A percentile compares a stretch with the other conserved stretches of the same genome.
Conservation (phyloP, 2,329 filamentous ascomycete genomes). For the Hypomyces perniciosus region DNA sequence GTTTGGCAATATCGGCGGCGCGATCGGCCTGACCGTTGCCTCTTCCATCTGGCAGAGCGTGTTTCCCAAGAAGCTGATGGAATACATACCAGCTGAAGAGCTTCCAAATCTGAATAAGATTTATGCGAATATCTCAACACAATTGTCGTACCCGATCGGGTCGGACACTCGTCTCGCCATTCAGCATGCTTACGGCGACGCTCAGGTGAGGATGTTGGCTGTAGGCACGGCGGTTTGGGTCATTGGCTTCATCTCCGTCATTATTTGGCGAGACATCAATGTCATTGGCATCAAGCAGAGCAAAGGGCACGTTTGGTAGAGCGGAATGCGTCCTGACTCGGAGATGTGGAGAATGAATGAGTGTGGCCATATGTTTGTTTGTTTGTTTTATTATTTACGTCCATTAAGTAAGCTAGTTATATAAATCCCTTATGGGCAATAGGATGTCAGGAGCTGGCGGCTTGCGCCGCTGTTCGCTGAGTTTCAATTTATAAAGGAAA, state of each 20-base stretch:
- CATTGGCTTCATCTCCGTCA: constrained; percentile 34
- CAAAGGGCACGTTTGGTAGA: constrained; percentile 32
- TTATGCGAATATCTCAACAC: constrained; percentile 46
- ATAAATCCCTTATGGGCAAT: too few species aligned
- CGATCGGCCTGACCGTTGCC: constrained; percentile 51
- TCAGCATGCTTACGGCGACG: constrained; percentile 51
- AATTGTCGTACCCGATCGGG: constrained; percentile 47
- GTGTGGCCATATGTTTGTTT: too few species aligned
- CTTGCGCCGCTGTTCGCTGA: too few species aligned
- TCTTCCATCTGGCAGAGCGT: constrained; percentile 56
- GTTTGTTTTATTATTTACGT: too few species aligned
- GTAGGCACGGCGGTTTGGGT: constrained; percentile 36
- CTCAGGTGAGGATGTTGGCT: constrained; percentile 41
- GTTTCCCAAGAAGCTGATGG: constrained; percentile 43
- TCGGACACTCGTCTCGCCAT: constrained; percentile 47
- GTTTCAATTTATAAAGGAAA: too few species aligned
- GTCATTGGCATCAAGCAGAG: constrained; percentile 40
- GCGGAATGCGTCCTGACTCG: too few species aligned
- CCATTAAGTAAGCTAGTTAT: too few species aligned
- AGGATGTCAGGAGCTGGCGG: too few species aligned
- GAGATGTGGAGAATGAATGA: too few species aligned
- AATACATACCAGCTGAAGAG: constrained; percentile 40
- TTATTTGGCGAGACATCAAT: constrained; percentile 42
- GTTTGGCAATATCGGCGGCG: constrained; percentile 51
- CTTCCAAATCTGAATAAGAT: constrained; percentile 37